These are phyloP conservation scores for Tremella fuciformis DNA, from an alignment of 768 basidiomycete species.

Conservation along the genomic window DNA sequence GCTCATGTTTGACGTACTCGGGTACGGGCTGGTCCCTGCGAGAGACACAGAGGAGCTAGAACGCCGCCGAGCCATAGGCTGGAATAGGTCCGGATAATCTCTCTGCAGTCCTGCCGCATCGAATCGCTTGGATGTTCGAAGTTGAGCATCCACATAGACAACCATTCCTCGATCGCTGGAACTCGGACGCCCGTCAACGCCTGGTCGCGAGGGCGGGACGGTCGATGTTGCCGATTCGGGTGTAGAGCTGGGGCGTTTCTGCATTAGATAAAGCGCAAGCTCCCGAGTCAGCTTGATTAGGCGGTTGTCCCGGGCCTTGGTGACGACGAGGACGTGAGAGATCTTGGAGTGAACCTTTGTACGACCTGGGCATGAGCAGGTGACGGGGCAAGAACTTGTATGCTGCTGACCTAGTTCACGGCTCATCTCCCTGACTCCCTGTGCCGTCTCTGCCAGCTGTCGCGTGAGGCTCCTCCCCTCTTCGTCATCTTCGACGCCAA, in stretches of 20 bases:
- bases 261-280: constrained; percentile 92
- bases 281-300: constrained; percentile 92
- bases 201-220: constrained; percentile 3
- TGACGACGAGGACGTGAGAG: constrained; percentile 89
- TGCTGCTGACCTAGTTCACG: constrained; percentile 76
- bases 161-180: constrained; percentile 66
- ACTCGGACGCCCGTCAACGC: not conserved
- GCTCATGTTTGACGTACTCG: constrained; percentile 51
- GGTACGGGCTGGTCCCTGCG: constrained; percentile 59
- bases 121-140: constrained; percentile 83
- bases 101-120: constrained; percentile 83
- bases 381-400: no score
- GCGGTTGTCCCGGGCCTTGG: constrained; percentile 94
- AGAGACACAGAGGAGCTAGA: constrained; percentile 57
- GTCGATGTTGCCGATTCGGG: constrained; percentile 3
- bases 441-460: constrained; percentile 93
- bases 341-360: constrained; percentile 87
- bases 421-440: constrained; percentile 97
- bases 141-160: constrained; percentile 93
- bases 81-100: constrained; percentile 83
- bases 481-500: constrained; percentile 56
- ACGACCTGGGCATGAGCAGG: constrained; percentile 61
- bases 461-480: constrained; percentile 76
- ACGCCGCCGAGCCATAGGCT: constrained; percentile 70
- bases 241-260: constrained; percentile 55